These are phyloP conservation scores for Pyrus bretschneideri DNA, from an alignment of 306 rosid species.

Conservation along the genomic window DNA sequence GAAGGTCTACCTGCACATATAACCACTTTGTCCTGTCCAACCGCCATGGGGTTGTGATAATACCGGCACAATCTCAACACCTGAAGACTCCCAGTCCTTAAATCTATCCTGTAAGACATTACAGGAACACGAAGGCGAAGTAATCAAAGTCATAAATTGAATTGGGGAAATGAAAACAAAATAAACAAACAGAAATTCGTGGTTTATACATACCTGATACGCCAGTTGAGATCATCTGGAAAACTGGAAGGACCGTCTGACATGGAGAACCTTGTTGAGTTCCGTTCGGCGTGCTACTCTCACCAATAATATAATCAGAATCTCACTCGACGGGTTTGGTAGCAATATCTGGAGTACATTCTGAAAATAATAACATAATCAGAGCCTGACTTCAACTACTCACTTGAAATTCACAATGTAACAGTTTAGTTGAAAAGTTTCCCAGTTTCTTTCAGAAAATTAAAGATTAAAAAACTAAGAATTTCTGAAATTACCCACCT, in stretches of 20 bases:
- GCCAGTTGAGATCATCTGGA: no score
- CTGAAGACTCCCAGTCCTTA: constrained; percentile 84
- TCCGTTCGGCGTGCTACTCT: constrained; percentile 34
- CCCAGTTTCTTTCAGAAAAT: not conserved
- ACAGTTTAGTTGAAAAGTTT: no score
- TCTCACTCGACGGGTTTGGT: constrained; percentile 25
- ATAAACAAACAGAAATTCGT: no score
- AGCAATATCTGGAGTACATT: constrained; percentile 23
- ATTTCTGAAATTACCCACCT: not conserved
- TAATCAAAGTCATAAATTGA: no score
- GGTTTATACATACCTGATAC: no score
- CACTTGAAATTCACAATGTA: no score
- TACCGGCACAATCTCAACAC: constrained; percentile 81
- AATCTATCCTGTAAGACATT: constrained; percentile 74
- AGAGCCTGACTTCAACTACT: no score
- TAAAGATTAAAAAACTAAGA: not conserved
- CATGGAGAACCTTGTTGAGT: constrained; percentile 43
- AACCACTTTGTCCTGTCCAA: constrained; percentile 86
- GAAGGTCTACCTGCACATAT: constrained; percentile 58
- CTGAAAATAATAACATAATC: not conserved
- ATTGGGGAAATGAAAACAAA: no score
- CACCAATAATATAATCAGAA: constrained; percentile 26
- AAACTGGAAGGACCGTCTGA: no score
- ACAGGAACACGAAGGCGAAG: no score
- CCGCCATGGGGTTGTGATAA: constrained; percentile 72